A percentile compares a stretch with the other conserved stretches of the same genome.
Conservation (phyloP, 2,329 filamentous ascomycete genomes). For the Pseudogymnoascus sp. region DNA sequence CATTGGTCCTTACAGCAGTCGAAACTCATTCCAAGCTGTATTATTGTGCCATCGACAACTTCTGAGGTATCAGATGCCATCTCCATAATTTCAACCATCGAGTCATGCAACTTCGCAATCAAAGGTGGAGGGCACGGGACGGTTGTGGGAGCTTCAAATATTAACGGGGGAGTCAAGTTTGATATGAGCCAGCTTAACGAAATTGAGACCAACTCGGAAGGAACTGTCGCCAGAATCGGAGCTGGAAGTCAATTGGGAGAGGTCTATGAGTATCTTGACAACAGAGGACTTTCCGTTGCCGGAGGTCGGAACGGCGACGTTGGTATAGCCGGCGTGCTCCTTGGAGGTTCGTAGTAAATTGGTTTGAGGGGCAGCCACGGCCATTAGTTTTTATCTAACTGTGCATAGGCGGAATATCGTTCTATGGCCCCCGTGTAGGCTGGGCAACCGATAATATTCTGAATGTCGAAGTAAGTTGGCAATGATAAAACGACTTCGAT, state of each 20-base stretch:
- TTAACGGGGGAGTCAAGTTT: conserved; percentile 12
- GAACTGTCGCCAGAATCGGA: conserved; percentile 4
- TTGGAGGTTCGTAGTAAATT: conserved; percentile 4
- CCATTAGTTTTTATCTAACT: background rate
- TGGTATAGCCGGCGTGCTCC: conserved; percentile 12
- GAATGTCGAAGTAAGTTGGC: conserved; percentile 5
- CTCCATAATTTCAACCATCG: conserved; percentile 24
- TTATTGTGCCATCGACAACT: conserved; percentile 2
- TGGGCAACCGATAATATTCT: conserved; percentile 9
- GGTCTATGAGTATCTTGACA: conserved; percentile 10
- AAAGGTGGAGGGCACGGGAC: conserved; percentile 8
- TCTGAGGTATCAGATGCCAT: conserved; percentile 9
- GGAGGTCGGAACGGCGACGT: conserved; percentile 11
- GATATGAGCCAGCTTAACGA: conserved; percentile 10
- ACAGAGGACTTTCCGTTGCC: conserved; percentile 7
- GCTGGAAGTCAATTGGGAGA: conserved; percentile 8
- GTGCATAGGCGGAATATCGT: conserved; percentile 9
- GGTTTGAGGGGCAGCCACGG: no score
- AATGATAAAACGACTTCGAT: background rate
- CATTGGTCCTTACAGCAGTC: background rate
- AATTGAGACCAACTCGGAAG: background rate
- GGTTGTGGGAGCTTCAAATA: conserved; percentile 9
- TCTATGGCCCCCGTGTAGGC: background rate
- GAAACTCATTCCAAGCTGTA: conserved; percentile 7
- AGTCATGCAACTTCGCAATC: conserved; percentile 10